phyloP scores from a whole-genome alignment of 2,329 filamentous ascomycete genomes.

The Macroventuria anomochaeta region DNA sequence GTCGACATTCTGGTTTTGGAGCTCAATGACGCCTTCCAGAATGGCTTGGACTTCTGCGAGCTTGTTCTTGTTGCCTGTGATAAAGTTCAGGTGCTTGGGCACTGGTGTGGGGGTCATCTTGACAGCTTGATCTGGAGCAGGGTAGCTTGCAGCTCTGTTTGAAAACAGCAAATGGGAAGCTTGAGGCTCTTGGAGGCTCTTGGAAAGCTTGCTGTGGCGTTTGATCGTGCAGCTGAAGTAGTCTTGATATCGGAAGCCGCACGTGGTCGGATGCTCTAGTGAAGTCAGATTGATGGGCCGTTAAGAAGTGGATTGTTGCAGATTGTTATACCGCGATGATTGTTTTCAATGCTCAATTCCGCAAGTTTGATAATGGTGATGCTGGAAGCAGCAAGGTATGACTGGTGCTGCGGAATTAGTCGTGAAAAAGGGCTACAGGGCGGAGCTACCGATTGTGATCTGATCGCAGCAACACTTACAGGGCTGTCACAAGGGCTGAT shows the following conservation, averaged over 20 bases:
- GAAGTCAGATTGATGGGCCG: background rate
- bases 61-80: slow-evolving; percentile 96
- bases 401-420: slow-evolving; percentile 24
- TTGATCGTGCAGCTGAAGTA: slow-evolving; percentile 6
- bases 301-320: background rate
- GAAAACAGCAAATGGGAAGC: background rate
- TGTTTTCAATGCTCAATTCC: slow-evolving; percentile 4
- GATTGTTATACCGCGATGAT: background rate
- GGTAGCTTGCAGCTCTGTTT: background rate
- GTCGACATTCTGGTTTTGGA: slow-evolving; percentile 78
- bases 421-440: slow-evolving; percentile 14
- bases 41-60: slow-evolving; percentile 88
- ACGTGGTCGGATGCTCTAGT: background rate
- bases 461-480: background rate
- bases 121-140: background rate
- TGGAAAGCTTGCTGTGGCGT: slow-evolving; percentile 3
- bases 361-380: slow-evolving; percentile 18
- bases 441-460: background rate
- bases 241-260: slow-evolving; percentile 1
- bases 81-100: slow-evolving; percentile 77
- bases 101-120: slow-evolving; percentile 26
- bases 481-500: slow-evolving; percentile 3
- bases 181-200: slow-evolving; percentile 12
- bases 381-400: slow-evolving; percentile 13
- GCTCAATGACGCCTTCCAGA: slow-evolving; percentile 71